phyloP scores from a whole-genome alignment of 108 stramenopile genomes.

The Cyclotella sp. region DNA sequence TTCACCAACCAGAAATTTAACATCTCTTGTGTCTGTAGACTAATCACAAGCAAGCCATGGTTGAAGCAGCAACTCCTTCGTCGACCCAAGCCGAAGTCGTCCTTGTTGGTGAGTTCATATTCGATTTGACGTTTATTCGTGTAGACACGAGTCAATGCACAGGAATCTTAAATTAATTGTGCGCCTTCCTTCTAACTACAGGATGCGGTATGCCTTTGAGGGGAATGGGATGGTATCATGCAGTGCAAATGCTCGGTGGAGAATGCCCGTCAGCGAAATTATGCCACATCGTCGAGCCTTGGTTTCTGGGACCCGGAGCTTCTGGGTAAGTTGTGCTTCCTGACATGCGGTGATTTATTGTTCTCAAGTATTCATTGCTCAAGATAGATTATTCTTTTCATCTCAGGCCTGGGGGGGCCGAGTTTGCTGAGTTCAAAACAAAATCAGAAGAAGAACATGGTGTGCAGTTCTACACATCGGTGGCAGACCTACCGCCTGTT shows the following conservation, averaged over 20 bases:
- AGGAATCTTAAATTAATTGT: background rate
- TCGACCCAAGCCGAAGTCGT: conserved; percentile 56
- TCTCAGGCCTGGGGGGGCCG: conserved; percentile 80
- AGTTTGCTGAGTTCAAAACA: conserved; percentile 78
- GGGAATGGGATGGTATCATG: conserved; percentile 91
- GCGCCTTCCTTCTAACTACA: background rate
- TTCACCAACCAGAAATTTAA: too few species aligned
- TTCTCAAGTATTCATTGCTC: too few species aligned
- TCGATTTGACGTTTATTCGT: background rate
- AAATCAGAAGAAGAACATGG: conserved; percentile 65
- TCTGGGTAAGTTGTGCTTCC: conserved; percentile 9
- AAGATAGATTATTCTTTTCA: background rate
- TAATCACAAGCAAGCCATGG: conserved; percentile 5
- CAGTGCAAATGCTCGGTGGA: conserved; percentile 82
- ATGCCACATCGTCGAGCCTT: conserved; percentile 90
- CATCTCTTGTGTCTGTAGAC: background rate
- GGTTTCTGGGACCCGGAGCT: conserved; percentile 88
- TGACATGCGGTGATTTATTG: too few species aligned
- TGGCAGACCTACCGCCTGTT: conserved; percentile 76
- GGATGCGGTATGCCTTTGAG: conserved; percentile 57
- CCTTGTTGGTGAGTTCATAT: conserved; percentile 44
- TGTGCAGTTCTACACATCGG: conserved; percentile 71
- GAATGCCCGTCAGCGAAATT: conserved; percentile 84
- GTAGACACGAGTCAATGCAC: background rate
- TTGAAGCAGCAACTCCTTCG: conserved; percentile 37